Percentiles rank a stretch among this genome's conserved stretches.
Conservation (phyloP, 768 basidiomycete species). For the Trametes meyenii region DNA sequence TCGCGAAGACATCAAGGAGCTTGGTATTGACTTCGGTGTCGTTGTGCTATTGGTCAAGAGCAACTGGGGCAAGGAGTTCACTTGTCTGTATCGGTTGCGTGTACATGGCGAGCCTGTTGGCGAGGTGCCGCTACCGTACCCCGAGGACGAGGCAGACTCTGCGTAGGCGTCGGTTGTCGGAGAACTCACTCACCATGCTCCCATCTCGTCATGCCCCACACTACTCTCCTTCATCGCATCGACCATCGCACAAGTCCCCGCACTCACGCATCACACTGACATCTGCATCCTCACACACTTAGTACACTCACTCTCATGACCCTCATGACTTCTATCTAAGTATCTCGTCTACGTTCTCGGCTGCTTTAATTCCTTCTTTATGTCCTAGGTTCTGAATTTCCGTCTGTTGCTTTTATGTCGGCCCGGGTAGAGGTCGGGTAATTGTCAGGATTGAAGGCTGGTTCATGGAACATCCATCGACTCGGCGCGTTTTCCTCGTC, state of each 20-base stretch:
- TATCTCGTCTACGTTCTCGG: background rate
- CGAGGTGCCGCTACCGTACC: conserved; percentile 42
- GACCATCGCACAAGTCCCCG: background rate
- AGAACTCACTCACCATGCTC: background rate
- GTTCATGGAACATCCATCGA: background rate
- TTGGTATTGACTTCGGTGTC: conserved; percentile 83
- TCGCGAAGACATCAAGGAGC: conserved; percentile 56
- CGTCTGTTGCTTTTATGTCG: background rate
- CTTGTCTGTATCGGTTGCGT: conserved; percentile 87
- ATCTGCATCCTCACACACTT: background rate
- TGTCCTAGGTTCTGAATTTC: background rate
- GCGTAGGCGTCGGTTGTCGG: conserved; percentile 6
- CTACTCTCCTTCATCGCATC: background rate
- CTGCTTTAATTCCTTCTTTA: conserved; percentile 23
- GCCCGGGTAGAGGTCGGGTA: background rate
- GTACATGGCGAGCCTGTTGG: conserved; percentile 68
- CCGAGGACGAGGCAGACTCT: conserved; percentile 23
- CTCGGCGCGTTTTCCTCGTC: conserved; percentile 5
- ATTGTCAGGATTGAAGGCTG: no score
- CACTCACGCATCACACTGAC: background rate
- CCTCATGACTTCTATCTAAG: conserved; percentile 8
- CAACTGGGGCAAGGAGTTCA: conserved; percentile 89
- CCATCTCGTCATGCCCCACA: background rate
- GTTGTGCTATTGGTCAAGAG: conserved; percentile 78
- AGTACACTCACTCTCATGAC: conserved; percentile 18